These are phyloP conservation scores for Pseudognaphalium luteoalbum DNA, from an alignment of 129 eudicot species.

Conservation along the genomic window DNA sequence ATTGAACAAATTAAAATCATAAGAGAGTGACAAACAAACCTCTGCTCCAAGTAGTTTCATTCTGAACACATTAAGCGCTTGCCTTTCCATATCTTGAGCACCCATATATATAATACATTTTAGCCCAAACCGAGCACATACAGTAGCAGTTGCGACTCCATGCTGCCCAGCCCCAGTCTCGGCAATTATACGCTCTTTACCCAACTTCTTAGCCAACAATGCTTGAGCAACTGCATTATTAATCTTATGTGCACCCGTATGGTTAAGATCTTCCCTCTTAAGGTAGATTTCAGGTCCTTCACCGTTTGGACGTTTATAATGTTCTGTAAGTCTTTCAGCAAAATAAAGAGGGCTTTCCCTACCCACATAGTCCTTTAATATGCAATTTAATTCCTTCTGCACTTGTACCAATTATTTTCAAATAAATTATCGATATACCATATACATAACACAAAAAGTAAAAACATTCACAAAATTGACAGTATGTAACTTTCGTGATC, in stretches of 20 bases:
- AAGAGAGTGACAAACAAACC: slow-evolving; percentile 44
- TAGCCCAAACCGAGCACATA: slow-evolving; percentile 87
- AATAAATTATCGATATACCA: too few relatives aligned
- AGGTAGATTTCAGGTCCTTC: slow-evolving; percentile 83
- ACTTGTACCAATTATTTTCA: slow-evolving; percentile 19
- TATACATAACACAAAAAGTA: background rate
- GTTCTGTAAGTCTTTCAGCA: slow-evolving; percentile 88
- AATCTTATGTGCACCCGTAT: slow-evolving; percentile 92
- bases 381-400: slow-evolving; percentile 76
- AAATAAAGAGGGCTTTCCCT: slow-evolving; percentile 91
- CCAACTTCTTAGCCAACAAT: slow-evolving; percentile 76
- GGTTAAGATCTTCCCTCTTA: slow-evolving; percentile 95
- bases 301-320: slow-evolving; percentile 73
- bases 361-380: slow-evolving; percentile 83
- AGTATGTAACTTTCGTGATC: background rate
- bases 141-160: slow-evolving; percentile 98
- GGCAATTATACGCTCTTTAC: slow-evolving; percentile 78
- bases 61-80: slow-evolving; percentile 78
- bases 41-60: slow-evolving; percentile 97
- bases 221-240: slow-evolving; percentile 94
- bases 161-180: slow-evolving; percentile 99
- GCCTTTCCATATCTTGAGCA: slow-evolving; percentile 97
- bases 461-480: background rate
- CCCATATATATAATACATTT: slow-evolving; percentile 87
- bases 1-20: background rate